These are phyloP conservation scores for Microsporum canis DNA, from an alignment of 2,329 filamentous ascomycete genomes.

Conservation along the genomic window DNA sequence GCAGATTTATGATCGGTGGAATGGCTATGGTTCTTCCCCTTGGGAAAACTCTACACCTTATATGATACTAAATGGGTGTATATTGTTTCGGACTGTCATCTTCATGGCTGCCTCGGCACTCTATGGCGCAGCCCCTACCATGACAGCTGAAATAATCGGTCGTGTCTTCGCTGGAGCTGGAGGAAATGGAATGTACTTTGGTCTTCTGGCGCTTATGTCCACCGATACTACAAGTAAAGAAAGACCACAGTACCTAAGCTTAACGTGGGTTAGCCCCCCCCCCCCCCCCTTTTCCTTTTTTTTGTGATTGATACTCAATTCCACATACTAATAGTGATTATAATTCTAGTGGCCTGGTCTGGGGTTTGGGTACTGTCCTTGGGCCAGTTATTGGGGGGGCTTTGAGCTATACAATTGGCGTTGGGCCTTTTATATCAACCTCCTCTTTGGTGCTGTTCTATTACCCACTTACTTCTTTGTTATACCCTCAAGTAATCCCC, in stretches of 20 bases:
- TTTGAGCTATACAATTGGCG: conserved; percentile 20
- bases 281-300: too few relatives aligned
- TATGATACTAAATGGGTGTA: conserved; percentile 39
- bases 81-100: conserved; percentile 16
- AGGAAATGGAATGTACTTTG: conserved; percentile 25
- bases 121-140: conserved; percentile 36
- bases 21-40: conserved; percentile 29
- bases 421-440: conserved; percentile 42
- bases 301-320: too few relatives aligned
- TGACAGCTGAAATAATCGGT: conserved; percentile 38
- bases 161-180: conserved; percentile 26
- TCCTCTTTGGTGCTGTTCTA: conserved; percentile 35
- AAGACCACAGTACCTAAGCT: conserved; percentile 23
- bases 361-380: conserved; percentile 27
- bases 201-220: conserved; percentile 13
- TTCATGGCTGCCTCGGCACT: conserved; percentile 23
- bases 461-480: conserved; percentile 35
- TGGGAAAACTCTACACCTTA: conserved; percentile 29
- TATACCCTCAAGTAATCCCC: conserved; percentile 23
- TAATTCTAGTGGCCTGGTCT: conserved; percentile 16
- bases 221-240: conserved; percentile 17
- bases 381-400: conserved; percentile 30
- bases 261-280: conserved; percentile 16
- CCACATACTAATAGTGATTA: too few relatives aligned
- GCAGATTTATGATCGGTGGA: conserved; percentile 15